A percentile compares a stretch with the other conserved stretches of the same genome.
Conservation (phyloP, 441 rosid genomes). For the Pelargonium exstipulatum region DNA sequence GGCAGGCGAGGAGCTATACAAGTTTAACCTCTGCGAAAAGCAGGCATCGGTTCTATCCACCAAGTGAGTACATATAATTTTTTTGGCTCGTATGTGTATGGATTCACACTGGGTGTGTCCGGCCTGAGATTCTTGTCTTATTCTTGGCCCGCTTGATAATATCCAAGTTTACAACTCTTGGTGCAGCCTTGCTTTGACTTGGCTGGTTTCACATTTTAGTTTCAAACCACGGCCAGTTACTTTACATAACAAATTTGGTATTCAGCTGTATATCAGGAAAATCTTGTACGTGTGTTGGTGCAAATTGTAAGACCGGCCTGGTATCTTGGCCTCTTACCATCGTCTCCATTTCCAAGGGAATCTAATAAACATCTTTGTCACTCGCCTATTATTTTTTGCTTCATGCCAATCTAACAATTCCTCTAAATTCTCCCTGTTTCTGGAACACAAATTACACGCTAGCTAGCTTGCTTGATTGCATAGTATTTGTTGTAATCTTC, state of each 20-base stretch:
- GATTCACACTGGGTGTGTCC: conserved; percentile 5
- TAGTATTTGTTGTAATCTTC: too few relatives aligned
- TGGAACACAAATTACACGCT: neutral
- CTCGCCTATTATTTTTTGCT: neutral
- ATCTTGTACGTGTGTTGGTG: neutral
- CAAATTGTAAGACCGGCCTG: conserved; percentile 17
- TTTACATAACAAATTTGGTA: too few relatives aligned
- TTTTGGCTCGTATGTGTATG: neutral
- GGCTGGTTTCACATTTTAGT: neutral
- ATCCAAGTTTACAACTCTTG: neutral
- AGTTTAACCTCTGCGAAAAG: neutral
- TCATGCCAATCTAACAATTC: conserved; percentile 2
- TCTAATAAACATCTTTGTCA: neutral
- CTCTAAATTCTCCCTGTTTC: neutral
- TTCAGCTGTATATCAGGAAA: too few relatives aligned
- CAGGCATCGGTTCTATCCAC: conserved; percentile 7
- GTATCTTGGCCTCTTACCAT: conserved; percentile 6
- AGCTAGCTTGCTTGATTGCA: too few relatives aligned
- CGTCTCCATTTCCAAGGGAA: conserved; percentile 17
- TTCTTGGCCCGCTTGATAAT: conserved; percentile 12
- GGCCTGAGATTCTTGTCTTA: conserved; percentile 16
- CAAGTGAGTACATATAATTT: conserved; percentile 2
- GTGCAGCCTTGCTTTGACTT: neutral
- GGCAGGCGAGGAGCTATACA: neutral
- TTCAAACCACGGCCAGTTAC: too few relatives aligned